Base-by-base conservation (phyloP, 2,329 filamentous ascomycete genomes). In the Fusarium udum region DNA sequence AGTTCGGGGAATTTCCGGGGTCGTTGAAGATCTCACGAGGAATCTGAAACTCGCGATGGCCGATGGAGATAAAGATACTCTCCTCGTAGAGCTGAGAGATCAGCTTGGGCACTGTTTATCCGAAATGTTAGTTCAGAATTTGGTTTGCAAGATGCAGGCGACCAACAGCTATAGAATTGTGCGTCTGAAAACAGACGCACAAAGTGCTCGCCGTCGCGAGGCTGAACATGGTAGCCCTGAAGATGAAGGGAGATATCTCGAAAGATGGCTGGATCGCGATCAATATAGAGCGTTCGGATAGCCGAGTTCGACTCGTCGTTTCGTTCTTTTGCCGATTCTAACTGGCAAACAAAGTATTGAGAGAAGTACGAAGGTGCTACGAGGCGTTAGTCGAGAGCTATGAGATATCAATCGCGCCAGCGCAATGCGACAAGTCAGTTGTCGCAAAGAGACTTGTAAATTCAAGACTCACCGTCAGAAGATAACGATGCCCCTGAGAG, bases 321-420 rank as follows among this genome's bases (percentile, higher is more conserved):
- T 63, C 87, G 87, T 52, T 88, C 86, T 67, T 90, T 87, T 55
- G 88, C 91, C 75, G 86, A 84, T 64, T 89, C 88, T 45, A 98
- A 83, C 83, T 98, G 95, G 77, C 93, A 93, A 75, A 91, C 88
- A 82, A 98, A 98, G 85, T 96, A 98, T 76, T 94, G 92, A 26
- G 95, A 97, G 84, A 98, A 98, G 82, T 98, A 98, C 56, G 95
- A 98, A 66, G 95, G 95, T 78, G 95, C 95, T 97, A 57, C 36
- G 63, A 42, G 49, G 56, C 52, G 69, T 75, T 58, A 75, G 70
- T 46, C n/a, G 37, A 31, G 55, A 53, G 59, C 40, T 9, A 32
- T n/a, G 13, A 15, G 55, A 31, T 39, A 20, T 22, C 20, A 36
- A 9, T 39, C 46, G 34, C 43, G 36, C 32, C 16, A 16, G 55